Percentiles rank a stretch among this genome's conserved stretches.
Conservation (phyloP, 225 moss, liverwort and hornwort species). For the Straminergon stramineum region DNA sequence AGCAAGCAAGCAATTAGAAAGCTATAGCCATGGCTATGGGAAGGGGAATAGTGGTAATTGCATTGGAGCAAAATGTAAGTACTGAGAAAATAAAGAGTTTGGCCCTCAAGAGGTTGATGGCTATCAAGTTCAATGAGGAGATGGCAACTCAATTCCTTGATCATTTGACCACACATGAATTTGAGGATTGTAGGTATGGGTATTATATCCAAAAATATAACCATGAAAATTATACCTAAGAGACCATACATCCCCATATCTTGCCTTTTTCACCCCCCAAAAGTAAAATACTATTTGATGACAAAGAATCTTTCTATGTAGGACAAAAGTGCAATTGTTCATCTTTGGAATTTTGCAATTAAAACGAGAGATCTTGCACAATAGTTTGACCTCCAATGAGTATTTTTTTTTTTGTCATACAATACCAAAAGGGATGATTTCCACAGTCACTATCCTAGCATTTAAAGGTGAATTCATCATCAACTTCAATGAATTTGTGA, state of each 20-base stretch:
- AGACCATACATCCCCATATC: background rate
- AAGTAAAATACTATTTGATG: background rate
- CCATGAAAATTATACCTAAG: background rate
- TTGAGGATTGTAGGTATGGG: background rate
- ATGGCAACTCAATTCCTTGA: background rate
- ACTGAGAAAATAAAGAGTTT: background rate
- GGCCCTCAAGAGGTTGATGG: background rate
- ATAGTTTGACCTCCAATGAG: no score
- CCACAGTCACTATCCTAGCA: no score
- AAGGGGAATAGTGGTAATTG: background rate
- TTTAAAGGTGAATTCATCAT: no score
- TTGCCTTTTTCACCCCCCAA: background rate
- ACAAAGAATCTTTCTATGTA: no score
- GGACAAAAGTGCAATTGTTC: no score
- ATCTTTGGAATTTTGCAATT: no score
- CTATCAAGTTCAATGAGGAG: conserved; percentile 10
- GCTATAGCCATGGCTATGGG: background rate
- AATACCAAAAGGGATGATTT: no score
- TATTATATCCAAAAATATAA: background rate
- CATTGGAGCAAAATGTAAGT: background rate
- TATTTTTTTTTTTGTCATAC: no score
- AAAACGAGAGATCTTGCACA: no score
- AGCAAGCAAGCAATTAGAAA: background rate
- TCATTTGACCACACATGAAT: background rate
- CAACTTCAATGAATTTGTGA: background rate